Base-by-base conservation (phyloP, 768 basidiomycete species). In the Xerocomus brunneocitrinus region DNA sequence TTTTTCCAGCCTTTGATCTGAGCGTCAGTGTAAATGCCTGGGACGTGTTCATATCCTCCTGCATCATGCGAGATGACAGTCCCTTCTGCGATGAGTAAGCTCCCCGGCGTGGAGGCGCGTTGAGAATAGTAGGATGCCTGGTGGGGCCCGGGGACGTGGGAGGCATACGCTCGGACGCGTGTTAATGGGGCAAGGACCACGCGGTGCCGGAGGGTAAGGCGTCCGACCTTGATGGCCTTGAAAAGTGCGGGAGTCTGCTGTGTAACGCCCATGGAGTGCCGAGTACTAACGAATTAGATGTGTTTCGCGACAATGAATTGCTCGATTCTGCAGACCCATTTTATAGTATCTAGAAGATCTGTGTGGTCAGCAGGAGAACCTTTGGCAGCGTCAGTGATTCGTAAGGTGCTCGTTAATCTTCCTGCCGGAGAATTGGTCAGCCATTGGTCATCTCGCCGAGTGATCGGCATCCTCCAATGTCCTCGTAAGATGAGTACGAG, bases 11-110 rank as follows among this genome's bases (percentile, higher is more conserved):
- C 74, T 8, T 61, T 54, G 30, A 76, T 76, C 57, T 91, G 88
- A 24, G 77, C 80, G 3, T 76, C 64, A n/a, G 64, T 80, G 74
- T 79, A 88, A 50, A 88, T 80, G 0, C 87, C 87, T 2, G 87
- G 87, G 0, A 78, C 75, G 50, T 80, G 67, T 2, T 53, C 47
- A 39, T 67, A 72, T 1, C 82, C 83, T 3, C 78, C 80, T 0
- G 82, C 81, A 13, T 74, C 59, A 2, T 16, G 63, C 0, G 78
- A 74, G 45, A 87, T 77, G 48, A 76, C 69, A 2, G 82, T 81
- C 0, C 74, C 83, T 65, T 87, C 84, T 2, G 80, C 67, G 51
- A 88, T 74, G 41, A 82, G 66, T 9, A 86, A 66, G 0, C 79
- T 83, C 0, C 83, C 83, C 0, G 78, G 75, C 0, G 65, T 58